phyloP scores from a whole-genome alignment of 768 basidiomycete species.

The Daedalea quercina region DNA sequence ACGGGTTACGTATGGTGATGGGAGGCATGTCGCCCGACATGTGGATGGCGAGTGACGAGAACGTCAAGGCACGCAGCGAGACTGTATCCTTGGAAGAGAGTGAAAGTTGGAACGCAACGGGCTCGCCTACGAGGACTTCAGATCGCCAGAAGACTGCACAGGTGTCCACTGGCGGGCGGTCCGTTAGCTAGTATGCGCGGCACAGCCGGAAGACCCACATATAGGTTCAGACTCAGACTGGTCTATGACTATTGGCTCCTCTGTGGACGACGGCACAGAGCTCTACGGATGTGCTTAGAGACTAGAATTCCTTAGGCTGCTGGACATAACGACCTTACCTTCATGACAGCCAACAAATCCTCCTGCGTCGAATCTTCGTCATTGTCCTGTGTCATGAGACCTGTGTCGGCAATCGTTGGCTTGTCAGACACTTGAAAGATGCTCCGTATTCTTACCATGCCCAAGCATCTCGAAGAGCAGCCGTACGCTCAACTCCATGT shows the following conservation, averaged over 20 bases:
- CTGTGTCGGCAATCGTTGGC: slow-evolving; percentile 15
- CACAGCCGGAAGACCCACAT: slow-evolving; percentile 35
- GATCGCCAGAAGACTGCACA: slow-evolving; percentile 66
- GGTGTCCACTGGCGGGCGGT: slow-evolving; percentile 50
- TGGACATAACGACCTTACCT: too few relatives aligned
- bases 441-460: slow-evolving; percentile 40
- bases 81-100: slow-evolving; percentile 46
- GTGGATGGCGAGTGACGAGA: slow-evolving; percentile 52
- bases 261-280: slow-evolving; percentile 55
- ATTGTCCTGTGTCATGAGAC: slow-evolving; percentile 31
- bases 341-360: slow-evolving; percentile 66
- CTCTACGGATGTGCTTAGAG: slow-evolving; percentile 39
- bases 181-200: slow-evolving; percentile 5
- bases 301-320: too few relatives aligned
- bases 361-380: slow-evolving; percentile 51
- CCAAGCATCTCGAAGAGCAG: slow-evolving; percentile 81
- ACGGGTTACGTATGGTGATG: slow-evolving; percentile 42
- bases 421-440: background rate
- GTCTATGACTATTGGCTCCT: slow-evolving; percentile 54
- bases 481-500: slow-evolving; percentile 68
- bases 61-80: slow-evolving; percentile 49
- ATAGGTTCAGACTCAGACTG: slow-evolving; percentile 57
- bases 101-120: slow-evolving; percentile 69
- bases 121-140: slow-evolving; percentile 52
- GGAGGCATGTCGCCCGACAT: slow-evolving; percentile 48